A percentile compares a stretch with the other conserved stretches of the same genome.
Conservation (phyloP, 2,329 filamentous ascomycete genomes). For the Chaetomiaceae sp. region DNA sequence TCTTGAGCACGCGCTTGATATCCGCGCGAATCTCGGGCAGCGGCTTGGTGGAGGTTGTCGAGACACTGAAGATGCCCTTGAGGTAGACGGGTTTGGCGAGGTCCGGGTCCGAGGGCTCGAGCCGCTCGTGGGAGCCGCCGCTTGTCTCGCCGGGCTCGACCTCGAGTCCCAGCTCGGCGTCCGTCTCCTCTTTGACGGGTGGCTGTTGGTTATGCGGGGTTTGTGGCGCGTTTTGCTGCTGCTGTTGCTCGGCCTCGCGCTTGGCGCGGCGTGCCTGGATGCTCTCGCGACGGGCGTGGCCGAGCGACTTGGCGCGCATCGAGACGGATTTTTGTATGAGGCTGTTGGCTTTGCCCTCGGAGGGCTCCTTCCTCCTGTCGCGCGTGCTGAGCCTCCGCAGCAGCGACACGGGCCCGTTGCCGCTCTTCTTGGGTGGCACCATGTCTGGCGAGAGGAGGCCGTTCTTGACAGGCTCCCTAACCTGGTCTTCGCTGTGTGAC, state of each 20-base stretch:
- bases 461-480: conserved; percentile 67
- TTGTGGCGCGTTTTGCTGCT: background rate
- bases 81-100: conserved; percentile 91
- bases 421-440: conserved; percentile 57
- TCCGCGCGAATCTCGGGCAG: conserved; percentile 80
- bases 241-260: conserved; percentile 42
- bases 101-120: conserved; percentile 59
- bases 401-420: conserved; percentile 70
- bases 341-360: conserved; percentile 48
- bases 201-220: conserved; percentile 43
- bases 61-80: conserved; percentile 95
- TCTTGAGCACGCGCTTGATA: conserved; percentile 82
- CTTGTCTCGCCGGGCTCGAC: conserved; percentile 35
- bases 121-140: conserved; percentile 55
- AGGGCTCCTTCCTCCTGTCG: conserved; percentile 59
- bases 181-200: conserved; percentile 87
- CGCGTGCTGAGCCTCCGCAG: conserved; percentile 89
- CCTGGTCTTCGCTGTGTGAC: conserved; percentile 92
- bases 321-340: conserved; percentile 57
- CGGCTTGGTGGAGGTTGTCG: conserved; percentile 90
- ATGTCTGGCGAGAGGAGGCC: conserved; percentile 50
- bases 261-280: conserved; percentile 79
- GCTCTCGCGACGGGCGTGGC: conserved; percentile 84
- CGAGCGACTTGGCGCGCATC: conserved; percentile 77
- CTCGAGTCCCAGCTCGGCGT: conserved; percentile 57